phyloP scores from a whole-genome alignment of 2,329 filamentous ascomycete genomes.

The Alternaria consortialis region DNA sequence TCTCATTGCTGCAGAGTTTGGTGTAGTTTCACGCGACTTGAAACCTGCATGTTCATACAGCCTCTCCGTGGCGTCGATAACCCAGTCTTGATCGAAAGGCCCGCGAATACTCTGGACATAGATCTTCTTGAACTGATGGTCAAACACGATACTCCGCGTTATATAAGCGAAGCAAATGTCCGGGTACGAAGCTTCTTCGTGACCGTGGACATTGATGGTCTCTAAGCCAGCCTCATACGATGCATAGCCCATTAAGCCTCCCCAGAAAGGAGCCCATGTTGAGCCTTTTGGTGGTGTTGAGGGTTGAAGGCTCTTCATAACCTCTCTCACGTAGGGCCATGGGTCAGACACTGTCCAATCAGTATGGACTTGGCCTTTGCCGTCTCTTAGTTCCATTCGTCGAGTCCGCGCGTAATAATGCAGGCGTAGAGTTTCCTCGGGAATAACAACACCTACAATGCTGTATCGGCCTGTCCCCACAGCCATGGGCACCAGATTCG shows the following conservation, averaged over 20 bases:
- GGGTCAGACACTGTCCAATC: conserved; percentile 42
- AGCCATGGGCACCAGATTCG: conserved; percentile 51
- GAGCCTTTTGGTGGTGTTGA: conserved; percentile 32
- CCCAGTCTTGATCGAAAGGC: conserved; percentile 55
- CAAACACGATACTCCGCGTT: conserved; percentile 78
- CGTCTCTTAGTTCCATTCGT: conserved; percentile 43
- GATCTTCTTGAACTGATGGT: conserved; percentile 69
- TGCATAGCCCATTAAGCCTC: conserved; percentile 84
- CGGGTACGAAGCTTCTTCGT: conserved; percentile 56
- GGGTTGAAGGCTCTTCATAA: conserved; percentile 50
- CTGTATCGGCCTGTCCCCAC: conserved; percentile 70
- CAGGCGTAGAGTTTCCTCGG: conserved; percentile 56
- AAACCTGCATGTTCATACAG: conserved; percentile 41
- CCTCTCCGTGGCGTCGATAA: conserved; percentile 50
- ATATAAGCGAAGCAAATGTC: conserved; percentile 82
- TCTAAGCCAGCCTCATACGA: conserved; percentile 84
- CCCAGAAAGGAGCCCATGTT: conserved; percentile 71
- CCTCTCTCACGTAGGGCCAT: conserved; percentile 53
- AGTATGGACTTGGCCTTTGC: conserved; percentile 36
- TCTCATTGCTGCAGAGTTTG: conserved; percentile 35
- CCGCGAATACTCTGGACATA: conserved; percentile 74
- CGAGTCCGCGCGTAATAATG: conserved; percentile 44
- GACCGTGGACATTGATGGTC: conserved; percentile 62
- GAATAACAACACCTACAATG: conserved; percentile 74
- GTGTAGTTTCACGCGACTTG: conserved; percentile 43